phyloP scores from a whole-genome alignment of 805 yeast genomes.

The Ogataea naganishii region DNA sequence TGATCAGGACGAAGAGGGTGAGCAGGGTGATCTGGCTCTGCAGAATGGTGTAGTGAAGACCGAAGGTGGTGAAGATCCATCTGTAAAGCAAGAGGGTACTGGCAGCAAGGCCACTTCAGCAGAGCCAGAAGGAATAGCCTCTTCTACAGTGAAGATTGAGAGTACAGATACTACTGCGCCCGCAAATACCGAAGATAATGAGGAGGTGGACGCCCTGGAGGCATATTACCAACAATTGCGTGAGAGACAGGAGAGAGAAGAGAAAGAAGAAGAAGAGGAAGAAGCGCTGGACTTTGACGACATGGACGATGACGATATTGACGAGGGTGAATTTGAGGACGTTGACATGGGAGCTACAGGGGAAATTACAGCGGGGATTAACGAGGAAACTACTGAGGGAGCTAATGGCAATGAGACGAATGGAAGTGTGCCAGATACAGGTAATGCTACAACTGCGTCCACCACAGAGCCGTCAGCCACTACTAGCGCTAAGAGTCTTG shows the following conservation, averaged over 20 bases:
- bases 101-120: conserved; percentile 1
- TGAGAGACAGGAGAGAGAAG: conserved; percentile 56
- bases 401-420: no score
- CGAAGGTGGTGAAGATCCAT: conserved; percentile 13
- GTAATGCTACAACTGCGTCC: no score
- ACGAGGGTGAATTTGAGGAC: conserved; percentile 22
- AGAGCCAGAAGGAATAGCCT: conserved; percentile 2
- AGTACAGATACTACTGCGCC: conserved; percentile 6
- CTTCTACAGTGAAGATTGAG: conserved; percentile 4
- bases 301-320: conserved; percentile 21
- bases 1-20: conserved; percentile 12
- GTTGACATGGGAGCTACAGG: no score
- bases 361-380: no score
- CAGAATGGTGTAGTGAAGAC: conserved; percentile 8
- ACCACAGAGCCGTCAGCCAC: no score
- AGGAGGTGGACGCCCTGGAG: conserved; percentile 65
- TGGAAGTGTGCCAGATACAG: no score
- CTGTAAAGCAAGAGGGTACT: conserved; percentile 3
- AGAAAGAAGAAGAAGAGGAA: conserved; percentile 47
- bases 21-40: conserved; percentile 1
- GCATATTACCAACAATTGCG: conserved; percentile 74
- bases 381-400: no score
- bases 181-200: conserved; percentile 40
- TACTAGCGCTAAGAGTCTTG: no score
- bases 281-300: conserved; percentile 30